Percentiles rank a stretch among this genome's conserved stretches.
These are phyloP conservation scores for Aurinia saxatilis DNA, from an alignment of 345 rosid genomes.

Conservation along the genomic window DNA sequence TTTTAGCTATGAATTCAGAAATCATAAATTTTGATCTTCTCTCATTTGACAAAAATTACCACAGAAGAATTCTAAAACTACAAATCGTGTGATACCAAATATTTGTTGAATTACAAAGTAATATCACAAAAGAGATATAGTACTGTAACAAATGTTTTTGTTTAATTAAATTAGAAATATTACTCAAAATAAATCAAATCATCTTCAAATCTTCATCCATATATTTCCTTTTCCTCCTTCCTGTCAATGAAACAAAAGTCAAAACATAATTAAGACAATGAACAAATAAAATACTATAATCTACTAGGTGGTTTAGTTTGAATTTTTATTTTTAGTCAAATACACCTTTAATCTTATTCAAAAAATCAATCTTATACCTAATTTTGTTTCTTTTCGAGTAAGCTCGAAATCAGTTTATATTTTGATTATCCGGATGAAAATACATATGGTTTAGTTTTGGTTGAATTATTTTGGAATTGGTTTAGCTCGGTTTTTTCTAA, in stretches of 20 bases:
- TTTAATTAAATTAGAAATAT: background rate
- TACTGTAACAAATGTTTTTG: background rate
- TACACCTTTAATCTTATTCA: too few species aligned
- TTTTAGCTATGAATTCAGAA: background rate
- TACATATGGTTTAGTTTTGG: too few species aligned
- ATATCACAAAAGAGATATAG: background rate
- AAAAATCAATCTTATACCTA: too few species aligned
- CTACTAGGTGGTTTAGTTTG: too few species aligned
- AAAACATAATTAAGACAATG: background rate
- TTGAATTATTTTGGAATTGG: too few species aligned
- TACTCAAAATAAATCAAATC: background rate
- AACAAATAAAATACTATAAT: too few species aligned
- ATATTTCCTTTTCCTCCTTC: background rate
- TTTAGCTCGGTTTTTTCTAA: too few species aligned
- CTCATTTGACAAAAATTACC: background rate
- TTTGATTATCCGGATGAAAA: too few species aligned
- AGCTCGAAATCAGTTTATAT: too few species aligned
- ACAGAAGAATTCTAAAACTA: background rate
- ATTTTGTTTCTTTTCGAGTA: too few species aligned
- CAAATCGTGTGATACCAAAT: background rate
- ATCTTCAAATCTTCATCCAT: background rate
- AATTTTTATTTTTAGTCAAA: too few species aligned
- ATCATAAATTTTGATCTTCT: too few species aligned
- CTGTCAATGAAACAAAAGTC: background rate
- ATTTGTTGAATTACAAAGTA: slow-evolving; percentile 5